Base-by-base conservation (phyloP, 345 rosid genomes). In the Rhizophora apiculata region DNA sequence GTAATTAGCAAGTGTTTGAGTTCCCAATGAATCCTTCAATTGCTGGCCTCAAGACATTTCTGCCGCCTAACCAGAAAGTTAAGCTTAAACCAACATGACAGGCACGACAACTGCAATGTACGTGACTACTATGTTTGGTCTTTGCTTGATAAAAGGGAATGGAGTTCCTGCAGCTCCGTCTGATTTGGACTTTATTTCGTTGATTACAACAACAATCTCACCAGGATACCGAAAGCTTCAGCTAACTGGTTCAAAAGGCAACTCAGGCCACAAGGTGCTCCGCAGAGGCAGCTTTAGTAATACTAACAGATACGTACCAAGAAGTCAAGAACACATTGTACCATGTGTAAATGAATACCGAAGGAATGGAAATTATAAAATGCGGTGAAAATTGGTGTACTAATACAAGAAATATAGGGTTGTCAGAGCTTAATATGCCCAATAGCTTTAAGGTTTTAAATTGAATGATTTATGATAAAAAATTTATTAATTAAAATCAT, bases 91-190 rank as follows among this genome's bases (percentile, higher is more conserved):
- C 1, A 11, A 43, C 13, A 55, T 24, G 36, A 65, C 87, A 89
- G 98, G 86, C 62, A 78, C 65, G 96, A 85, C 72, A 64, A 69
- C 6, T 91, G 93, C 24, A 75, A 91, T 30, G 76, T 91, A 7
- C 85, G 84, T 4, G 96, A 96, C 6, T 93, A 89, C 59, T 94
- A 88, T 61, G 85, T 81, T 19, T 91, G 96, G 98, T 91, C 96
- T 20, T 78, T 91, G 91, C 88, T 89, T 4, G 98, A 94, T 77
- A 94, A 94, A 65, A 89, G 92, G 97, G 98, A 94, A 71, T 91
- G 98, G 98, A 94, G 88, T 82, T 86, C 82, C 7, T 95, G 96
- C 32, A 89, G 88, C 71, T 89, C 97, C 0, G 97, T 94, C 18
- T 79, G 97, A 58, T 94, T 94, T 34, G 93, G 96, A 76, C 85